Evolutionary conservation across 345 rosid genomes (phyloP).

Genomic region (Excoecaria cochinchinensis): DNA sequence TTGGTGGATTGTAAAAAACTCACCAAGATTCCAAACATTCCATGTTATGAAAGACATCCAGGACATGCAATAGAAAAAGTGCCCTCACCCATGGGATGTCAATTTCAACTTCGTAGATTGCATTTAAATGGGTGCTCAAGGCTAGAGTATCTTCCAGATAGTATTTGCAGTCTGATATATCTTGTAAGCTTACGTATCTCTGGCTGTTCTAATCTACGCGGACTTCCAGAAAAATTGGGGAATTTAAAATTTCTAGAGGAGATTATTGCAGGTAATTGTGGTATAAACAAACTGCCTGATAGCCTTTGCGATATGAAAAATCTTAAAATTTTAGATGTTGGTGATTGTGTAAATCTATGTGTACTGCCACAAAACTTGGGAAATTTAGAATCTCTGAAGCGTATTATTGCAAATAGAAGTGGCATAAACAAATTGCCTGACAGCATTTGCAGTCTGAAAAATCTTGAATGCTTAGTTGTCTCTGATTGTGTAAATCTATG

Average conservation of each 20-base stretch:
- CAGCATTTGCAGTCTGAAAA: not conserved
- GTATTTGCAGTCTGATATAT: not conserved
- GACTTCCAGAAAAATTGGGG: not conserved
- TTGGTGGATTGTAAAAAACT: not conserved
- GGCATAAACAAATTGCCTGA: not conserved
- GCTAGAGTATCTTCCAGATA: not conserved
- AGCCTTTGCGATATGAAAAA: not conserved
- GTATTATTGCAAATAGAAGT: too few species aligned
- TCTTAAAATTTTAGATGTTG: not conserved
- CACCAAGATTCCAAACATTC: not conserved
- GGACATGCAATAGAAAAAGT: too few species aligned
- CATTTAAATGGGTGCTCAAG: not conserved
- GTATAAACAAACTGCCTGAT: not conserved
- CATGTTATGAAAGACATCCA: not conserved
- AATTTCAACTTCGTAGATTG: too few species aligned
- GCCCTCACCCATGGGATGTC: too few species aligned
- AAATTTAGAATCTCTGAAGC: slow-evolving; percentile 3
- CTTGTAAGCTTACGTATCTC: not conserved
- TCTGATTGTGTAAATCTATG: too few species aligned
- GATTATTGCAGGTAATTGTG: not conserved
- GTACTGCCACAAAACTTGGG: not conserved
- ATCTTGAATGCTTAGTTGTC: not conserved
- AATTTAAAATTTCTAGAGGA: not conserved
- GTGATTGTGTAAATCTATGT: not conserved
- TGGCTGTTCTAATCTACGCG: not conserved